Base-by-base conservation (phyloP, 805 yeast genomes). In the Wickerhamia fluorescens region DNA sequence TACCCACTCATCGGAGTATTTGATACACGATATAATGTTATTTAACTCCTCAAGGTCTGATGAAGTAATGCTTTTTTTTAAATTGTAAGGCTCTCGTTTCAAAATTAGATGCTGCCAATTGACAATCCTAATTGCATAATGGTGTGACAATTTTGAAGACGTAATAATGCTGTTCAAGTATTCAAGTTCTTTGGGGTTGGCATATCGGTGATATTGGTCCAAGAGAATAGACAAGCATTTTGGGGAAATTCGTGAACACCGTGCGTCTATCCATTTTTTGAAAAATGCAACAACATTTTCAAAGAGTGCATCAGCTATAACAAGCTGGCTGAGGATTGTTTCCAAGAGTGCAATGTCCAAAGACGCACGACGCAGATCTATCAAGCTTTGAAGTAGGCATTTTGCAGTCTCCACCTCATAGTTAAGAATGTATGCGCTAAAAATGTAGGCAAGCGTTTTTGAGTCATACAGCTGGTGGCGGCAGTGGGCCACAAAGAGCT, bases 321-420 rank as follows among this genome's bases (percentile, higher is more conserved):
- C 36, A 23, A 58, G 41, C 28, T 47, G 47, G 13, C 28, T 29
- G 6, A 59, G 29, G 6, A 53, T 40, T 2, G 52, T 35, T 9
- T 61, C 55, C 3, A 63, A 34, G 5, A 61, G 36, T 2, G 37
- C 16, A 4, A 48, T 41, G 7, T 51, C 47, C 12, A 60, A 32
- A 5, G 40, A 49, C 11, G 24, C n/a, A 15, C 38, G 41, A 8
- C 41, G 37, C 38, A 42, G 38, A 7, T 40, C 39, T n/a, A 47
- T 33, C 5, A 57, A 25, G 30, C 42, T 49, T 7, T 43, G 41
- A 19, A 57, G 46, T 6, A 56, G 26, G 4, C 31, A 30, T 34
- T 51, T 56, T 21, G 61, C 47, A 14, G 38, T 41, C 19, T 51
- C 58, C 3, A 58, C 49, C 20, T 62, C 65, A 35, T 52, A 61